Evolutionary conservation across 2,329 filamentous ascomycete species (phyloP), one percentile per base, ranked within the genome.

Genomic region (Ophiostoma himal-ulmi): DNA sequence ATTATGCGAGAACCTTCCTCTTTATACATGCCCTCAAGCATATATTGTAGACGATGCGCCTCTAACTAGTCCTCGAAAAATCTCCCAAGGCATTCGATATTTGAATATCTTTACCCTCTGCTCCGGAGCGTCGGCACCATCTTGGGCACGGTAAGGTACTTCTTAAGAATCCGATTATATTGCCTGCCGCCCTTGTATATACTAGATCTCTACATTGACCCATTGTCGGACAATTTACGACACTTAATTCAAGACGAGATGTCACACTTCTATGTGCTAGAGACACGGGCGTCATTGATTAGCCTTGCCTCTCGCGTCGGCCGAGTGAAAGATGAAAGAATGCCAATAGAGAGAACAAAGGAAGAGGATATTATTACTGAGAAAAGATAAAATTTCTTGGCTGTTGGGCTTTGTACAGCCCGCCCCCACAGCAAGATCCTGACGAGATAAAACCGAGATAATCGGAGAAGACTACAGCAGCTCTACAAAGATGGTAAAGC

Each of bases 271-370:
- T 48, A n/a, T n/a, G 17, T 20, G 7, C 20, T 57, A 22, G 52
- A 57, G 52, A 57, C 52, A 57, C 52, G 26, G 52, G 52, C 52
- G 52, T 57, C 22, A 26, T 57, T 57, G 5, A 26, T 26, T 22
- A 57, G 52, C 52, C 52, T 57, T 57, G 52, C n/a, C 52, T 57
- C n/a, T 57, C 52, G 52, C n/a, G 14, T 57, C 52, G 52, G 52
- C 52, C 52, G 52, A 57, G 52, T 54, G 52, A 57, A n/a, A 48
- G 44, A 48, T 48, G 17, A 17, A 20, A 48, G 7, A 26, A 26
- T 26, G 52, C 52, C 22, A 17, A 13, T 57, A 17, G 26, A 10
- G 48, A 57, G 52, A 44, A 44, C 39, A 44, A 44, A 13, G 10
- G 39, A 44, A 17, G 39, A 41, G 39, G 39, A 44, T 11, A 44